A percentile compares a stretch with the other conserved stretches of the same genome.
Conservation (phyloP, 2,329 filamentous ascomycete genomes). For the Grosmannia penicillata region DNA sequence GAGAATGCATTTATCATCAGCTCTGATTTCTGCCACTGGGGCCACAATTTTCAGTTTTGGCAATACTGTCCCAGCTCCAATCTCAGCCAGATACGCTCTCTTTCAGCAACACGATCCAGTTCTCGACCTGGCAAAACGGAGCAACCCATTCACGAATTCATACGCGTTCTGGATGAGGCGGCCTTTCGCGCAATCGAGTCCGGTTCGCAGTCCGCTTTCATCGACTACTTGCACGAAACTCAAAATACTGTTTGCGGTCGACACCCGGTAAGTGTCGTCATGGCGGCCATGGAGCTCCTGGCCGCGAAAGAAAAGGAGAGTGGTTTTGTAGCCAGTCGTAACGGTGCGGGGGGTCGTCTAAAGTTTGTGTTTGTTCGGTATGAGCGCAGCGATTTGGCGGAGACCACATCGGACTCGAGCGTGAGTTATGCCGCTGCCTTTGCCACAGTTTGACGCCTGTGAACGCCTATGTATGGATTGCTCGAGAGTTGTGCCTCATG, state of each 20-base stretch:
- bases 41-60: constrained; percentile 66
- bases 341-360: background rate
- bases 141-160: constrained; percentile 66
- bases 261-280: constrained; percentile 84
- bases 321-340: background rate
- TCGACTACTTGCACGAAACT: constrained; percentile 53
- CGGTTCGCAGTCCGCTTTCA: constrained; percentile 56
- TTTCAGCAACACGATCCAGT: constrained; percentile 13
- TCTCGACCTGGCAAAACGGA: constrained; percentile 19
- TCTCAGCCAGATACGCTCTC: constrained; percentile 24
- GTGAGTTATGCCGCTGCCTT: constrained; percentile 94
- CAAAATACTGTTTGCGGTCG: constrained; percentile 88
- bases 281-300: constrained; percentile 70
- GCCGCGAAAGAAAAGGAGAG: constrained; percentile 14
- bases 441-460: constrained; percentile 44
- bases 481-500: too few species aligned
- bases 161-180: constrained; percentile 61
- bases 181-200: constrained; percentile 77
- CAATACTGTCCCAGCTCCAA: constrained; percentile 49
- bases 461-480: background rate
- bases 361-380: constrained; percentile 72
- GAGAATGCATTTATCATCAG: constrained; percentile 74
- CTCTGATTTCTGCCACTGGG: constrained; percentile 98
- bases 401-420: constrained; percentile 56
- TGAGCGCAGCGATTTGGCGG: constrained; percentile 66